Evolutionary conservation across 768 basidiomycete genomes (phyloP), one percentile per base, ranked within the genome.

Genomic region (Suillus spraguei): DNA sequence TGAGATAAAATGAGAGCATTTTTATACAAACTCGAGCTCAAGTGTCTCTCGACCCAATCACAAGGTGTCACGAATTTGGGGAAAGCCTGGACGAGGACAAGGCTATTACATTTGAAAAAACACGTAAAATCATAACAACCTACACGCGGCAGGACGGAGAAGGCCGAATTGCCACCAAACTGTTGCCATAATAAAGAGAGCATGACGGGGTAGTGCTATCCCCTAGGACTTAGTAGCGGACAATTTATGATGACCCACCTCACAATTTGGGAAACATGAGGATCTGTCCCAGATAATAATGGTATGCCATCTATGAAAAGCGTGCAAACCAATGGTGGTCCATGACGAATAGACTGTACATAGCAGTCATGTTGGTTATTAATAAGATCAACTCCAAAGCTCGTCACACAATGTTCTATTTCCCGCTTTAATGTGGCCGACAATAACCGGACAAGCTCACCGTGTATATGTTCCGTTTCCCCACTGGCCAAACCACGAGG

Each of bases 61-160:
- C 28, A 9, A 52, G 50, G 50, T 52, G 50, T 52, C 50, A 52
- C 50, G 50, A 52, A 17, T 52, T 32, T 32, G 28, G 28, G 50
- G 28, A 32, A 52, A 52, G 7, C 9, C 17, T 32, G 17, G 4
- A 9, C 16, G 16, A 52, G 8, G 2, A 17, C 50, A 24, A 16
- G 20, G 7, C 50, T 20, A 52, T 32, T 2, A 17, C 24, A 14
- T 13, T 22, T 47, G 46, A 2, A 14, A 13, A 49, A 5, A 22
- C 14, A 11, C 24, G n/a, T 14, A 13, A 24, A 49, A 22, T 4
- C 11, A 22, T 47, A n/a, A 47, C 46, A 47, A 47, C 3, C 16
- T 50, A 16, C 49, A 24, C 28, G 28, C 49, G 16, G 49, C 24
- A 50, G 28, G 28, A 50, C 49, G 8, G 49, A 4, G 11, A 28